Percentiles rank a stretch among this genome's conserved stretches.
Conservation (phyloP, 2,329 filamentous ascomycete genomes). For the Rasamsonia emersonii region DNA sequence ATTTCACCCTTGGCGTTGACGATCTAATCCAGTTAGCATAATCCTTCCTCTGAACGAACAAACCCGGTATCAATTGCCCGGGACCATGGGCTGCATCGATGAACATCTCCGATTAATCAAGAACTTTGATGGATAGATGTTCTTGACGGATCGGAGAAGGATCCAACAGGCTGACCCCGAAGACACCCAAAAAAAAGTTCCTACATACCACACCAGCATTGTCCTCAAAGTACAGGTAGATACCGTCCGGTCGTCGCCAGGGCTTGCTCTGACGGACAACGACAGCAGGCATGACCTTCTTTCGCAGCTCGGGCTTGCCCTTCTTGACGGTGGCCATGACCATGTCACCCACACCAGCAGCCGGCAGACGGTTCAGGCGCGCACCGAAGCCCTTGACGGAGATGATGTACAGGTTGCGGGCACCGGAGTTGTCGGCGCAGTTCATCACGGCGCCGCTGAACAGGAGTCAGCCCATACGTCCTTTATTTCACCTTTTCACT, state of each 20-base stretch:
- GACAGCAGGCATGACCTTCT: constrained; percentile 99
- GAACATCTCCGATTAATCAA: too few species aligned
- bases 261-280: constrained; percentile 99
- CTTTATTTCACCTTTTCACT: too few species aligned
- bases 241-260: constrained; percentile 96
- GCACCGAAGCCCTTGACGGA: constrained; percentile 98
- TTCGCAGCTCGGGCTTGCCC: constrained; percentile 99
- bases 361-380: constrained; percentile 92
- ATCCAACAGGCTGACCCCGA: constrained; percentile 4
- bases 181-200: constrained; percentile 8
- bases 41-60: too few species aligned
- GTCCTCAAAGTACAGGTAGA: constrained; percentile 99
- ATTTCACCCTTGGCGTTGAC: constrained; percentile 99
- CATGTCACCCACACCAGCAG: constrained; percentile 98
- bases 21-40: constrained; percentile 58
- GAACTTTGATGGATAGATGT: too few species aligned
- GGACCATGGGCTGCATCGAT: too few species aligned
- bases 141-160: not conserved
- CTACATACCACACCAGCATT: constrained; percentile 93
- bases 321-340: constrained; percentile 99
- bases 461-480: constrained; percentile 4
- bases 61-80: too few species aligned
- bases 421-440: constrained; percentile 99
- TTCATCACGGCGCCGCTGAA: constrained; percentile 97
- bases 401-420: constrained; percentile 99